Base-by-base conservation (phyloP, 176 grass and related monocot species). In the Bonia amplexicaulis region DNA sequence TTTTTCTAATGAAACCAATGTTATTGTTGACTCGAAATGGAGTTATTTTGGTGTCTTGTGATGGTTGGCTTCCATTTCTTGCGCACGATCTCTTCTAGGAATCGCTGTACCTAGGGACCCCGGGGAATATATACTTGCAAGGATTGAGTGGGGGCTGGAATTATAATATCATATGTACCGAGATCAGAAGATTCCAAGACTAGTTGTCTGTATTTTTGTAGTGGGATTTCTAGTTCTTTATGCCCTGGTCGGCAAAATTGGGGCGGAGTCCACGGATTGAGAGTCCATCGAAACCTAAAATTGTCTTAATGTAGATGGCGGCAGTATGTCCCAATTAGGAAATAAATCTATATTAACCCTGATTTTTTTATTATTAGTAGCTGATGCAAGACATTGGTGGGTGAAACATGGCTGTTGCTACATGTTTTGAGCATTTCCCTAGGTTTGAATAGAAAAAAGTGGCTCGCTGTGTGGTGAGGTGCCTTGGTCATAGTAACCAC, bases 171-270 rank as follows among this genome's bases (percentile, higher is more conserved):
- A 52, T 87, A 74, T 11, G 59, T 66, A 47, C 58, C 19, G 23
- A 66, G 47, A 74, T 33, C 67, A 69, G 29, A 86, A 68, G 66
- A 87, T 83, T 82, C 67, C 74, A 80, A 84, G 40, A 68, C 58
- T 83, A 52, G 73, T 67, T 82, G 74, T 19, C 33, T 42, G 23
- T 72, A 68, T 68, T 74, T 87, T 83, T 90, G 16, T 42, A 62
- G 75, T 78, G 89, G 58, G 59, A 48, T 51, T 58, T 17, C 27
- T 27, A 68, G 42, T 87, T 91, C 61, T 88, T 88, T 91, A 91
- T 65, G 23, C 67, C 41, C 16, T 61, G 76, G 89, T 65, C 44
- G 25, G 89, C 76, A 62, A 76, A 76, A 80, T 44, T 12, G 33
- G 47, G 89, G 76, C 80, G 19, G 89, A 87, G 80, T 87, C 80